Evolutionary conservation across 2,329 filamentous ascomycete species (phyloP), one percentile per base, ranked within the genome.

Genomic region (Aspergillus hiratsukae): DNA sequence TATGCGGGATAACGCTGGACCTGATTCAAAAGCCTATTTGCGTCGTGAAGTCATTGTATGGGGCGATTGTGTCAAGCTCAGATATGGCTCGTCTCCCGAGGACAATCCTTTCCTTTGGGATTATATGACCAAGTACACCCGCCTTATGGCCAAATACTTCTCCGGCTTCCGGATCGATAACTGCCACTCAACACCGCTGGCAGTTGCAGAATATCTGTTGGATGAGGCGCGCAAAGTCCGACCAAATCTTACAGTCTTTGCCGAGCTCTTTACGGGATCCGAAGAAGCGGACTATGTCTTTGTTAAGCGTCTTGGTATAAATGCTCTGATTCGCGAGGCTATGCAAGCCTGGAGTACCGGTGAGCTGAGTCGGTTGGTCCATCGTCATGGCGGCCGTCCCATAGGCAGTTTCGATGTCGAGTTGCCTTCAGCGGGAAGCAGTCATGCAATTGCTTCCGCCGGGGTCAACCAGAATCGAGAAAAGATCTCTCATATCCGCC

Each of bases 341-440:
- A 99, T 99, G 95, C 94, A 99, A 72, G 90, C 92, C 31, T 97
- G 93, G 93, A 93, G 89, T 69, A 96, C 94, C 1, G 90, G 85
- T 10, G 95, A 99, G 73, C 81, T 99, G 61, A 97, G 92, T 74
- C 83, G 92, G 48, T 81, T 99, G 35, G 92, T 99, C 10, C 95
- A 99, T 75, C 88, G 88, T 61, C 92, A 99, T 72, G 93, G 91
- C 31, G 94, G 94, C 40, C 86, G 91, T 27, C 94, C 95, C 0
- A 97, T 99, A 69, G 94, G 94, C 56, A 97, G 93, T 72, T 97
- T 99, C 67, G 92, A 97, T 69, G 83, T 95, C n/a, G 91, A 97
- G 65, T 89, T 96, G 61, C 83, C 92, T 11, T 85, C 87, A 8
- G 86, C 83, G 59, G 81, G 82, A 2, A 86, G 87, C 57, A 76